Evolutionary conservation across 371 early-diverging fungal genomes (phyloP).

Genomic region (Homolaphlyctis polyrhiza): DNA sequence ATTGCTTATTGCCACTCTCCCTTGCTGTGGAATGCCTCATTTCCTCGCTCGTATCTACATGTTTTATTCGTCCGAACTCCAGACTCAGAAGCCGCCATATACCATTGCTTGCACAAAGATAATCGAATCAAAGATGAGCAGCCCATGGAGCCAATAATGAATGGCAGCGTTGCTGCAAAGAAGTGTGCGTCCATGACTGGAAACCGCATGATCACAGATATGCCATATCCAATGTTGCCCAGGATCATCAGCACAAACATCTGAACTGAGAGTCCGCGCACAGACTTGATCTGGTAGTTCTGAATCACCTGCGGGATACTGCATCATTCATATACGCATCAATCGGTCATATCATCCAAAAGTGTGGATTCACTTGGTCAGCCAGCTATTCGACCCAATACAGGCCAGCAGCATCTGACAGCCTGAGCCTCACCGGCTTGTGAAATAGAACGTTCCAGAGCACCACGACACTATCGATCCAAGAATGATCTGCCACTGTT

Average conservation of each 20-base stretch:
- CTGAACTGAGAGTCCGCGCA: conserved; percentile 29
- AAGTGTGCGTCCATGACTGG: conserved; percentile 26
- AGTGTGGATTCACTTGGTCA: too few relatives aligned
- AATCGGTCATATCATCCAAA: too few relatives aligned
- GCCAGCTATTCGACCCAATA: too few relatives aligned
- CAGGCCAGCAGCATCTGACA: too few relatives aligned
- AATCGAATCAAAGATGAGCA: conserved; percentile 27
- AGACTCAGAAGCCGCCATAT: conserved; percentile 20
- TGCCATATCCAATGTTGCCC: conserved; percentile 34
- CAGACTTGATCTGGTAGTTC: conserved; percentile 27
- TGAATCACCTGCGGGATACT: conserved; percentile 35
- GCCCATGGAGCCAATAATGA: conserved; percentile 35
- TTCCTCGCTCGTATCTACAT: too few relatives aligned
- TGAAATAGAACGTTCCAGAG: not conserved
- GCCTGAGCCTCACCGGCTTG: not conserved
- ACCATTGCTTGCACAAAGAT: conserved; percentile 27
- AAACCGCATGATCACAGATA: conserved; percentile 25
- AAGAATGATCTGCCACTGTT: not conserved
- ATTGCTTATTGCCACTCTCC: too few relatives aligned
- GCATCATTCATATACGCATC: too few relatives aligned
- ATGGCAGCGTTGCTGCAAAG: conserved; percentile 28
- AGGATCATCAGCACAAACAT: conserved; percentile 35
- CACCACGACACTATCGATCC: not conserved
- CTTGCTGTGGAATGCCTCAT: too few relatives aligned
- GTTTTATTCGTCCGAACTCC: not conserved